These are phyloP conservation scores for Paramecium biaurelia DNA, from an alignment of 73 alveolate genomes.

Conservation along the genomic window DNA sequence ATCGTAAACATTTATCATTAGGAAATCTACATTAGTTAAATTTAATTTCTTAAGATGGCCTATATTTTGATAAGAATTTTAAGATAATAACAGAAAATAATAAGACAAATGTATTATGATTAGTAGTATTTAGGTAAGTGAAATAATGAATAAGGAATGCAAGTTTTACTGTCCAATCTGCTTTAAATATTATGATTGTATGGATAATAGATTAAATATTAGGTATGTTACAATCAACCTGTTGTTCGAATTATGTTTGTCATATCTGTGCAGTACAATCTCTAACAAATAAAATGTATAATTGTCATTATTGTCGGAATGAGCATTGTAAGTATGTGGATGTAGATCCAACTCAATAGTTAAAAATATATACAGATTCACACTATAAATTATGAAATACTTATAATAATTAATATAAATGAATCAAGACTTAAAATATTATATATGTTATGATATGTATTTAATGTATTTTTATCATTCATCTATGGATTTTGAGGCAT, in stretches of 20 bases:
- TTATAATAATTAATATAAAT: not conserved
- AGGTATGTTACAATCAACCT: slow-evolving; percentile 7
- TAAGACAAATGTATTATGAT: not conserved
- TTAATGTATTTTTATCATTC: not conserved
- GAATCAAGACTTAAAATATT: not conserved
- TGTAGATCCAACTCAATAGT: slow-evolving; percentile 7
- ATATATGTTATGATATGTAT: not conserved
- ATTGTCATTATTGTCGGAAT: slow-evolving; percentile 28
- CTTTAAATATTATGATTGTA: slow-evolving; percentile 39
- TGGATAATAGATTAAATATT: not conserved
- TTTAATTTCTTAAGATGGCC: slow-evolving; percentile 19
- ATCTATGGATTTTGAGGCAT: slow-evolving; percentile 33
- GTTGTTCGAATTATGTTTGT: slow-evolving; percentile 26
- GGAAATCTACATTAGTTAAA: slow-evolving; percentile 28
- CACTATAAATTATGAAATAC: not conserved
- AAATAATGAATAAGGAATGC: not conserved
- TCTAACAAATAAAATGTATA: not conserved
- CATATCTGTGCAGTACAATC: slow-evolving; percentile 30
- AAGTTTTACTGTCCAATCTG: slow-evolving; percentile 32
- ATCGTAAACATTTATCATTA: not conserved
- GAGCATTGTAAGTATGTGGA: slow-evolving; percentile 8
- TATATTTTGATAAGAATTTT: slow-evolving; percentile 19
- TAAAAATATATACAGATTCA: not conserved
- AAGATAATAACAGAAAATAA: slow-evolving; percentile 6
- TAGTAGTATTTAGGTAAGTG: slow-evolving; percentile 4